phyloP scores from a whole-genome alignment of 2,329 filamentous ascomycete genomes.

The Trichoderma sp. region DNA sequence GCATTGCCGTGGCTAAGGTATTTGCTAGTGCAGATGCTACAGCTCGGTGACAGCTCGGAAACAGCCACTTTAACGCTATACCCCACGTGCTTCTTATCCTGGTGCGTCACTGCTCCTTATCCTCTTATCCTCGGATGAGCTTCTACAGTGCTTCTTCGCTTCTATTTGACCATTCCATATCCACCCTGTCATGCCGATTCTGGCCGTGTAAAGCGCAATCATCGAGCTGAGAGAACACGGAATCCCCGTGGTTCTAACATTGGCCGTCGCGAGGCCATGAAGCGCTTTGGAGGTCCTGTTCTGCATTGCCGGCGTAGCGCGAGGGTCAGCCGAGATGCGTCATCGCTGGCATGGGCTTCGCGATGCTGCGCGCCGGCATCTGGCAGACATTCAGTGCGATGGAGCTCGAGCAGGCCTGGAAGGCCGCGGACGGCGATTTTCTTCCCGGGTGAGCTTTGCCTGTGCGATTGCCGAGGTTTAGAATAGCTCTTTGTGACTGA shows the following conservation, averaged over 20 bases:
- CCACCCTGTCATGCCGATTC: background rate
- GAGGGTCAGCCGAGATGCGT: slow-evolving; percentile 12
- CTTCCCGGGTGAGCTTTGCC: slow-evolving; percentile 49
- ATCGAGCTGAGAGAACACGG: background rate
- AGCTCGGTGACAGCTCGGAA: background rate
- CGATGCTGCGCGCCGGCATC: slow-evolving; percentile 9
- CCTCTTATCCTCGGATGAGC: background rate
- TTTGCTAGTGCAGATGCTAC: background rate
- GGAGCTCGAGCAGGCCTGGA: slow-evolving; percentile 33
- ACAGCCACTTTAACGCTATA: background rate
- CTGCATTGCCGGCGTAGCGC: slow-evolving; percentile 30
- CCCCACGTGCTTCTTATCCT: slow-evolving; percentile 1
- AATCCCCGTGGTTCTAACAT: background rate
- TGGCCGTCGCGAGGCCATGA: slow-evolving; percentile 33
- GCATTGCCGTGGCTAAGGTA: background rate
- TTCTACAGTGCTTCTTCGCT: background rate
- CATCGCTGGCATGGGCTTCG: slow-evolving; percentile 14
- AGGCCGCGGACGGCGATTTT: slow-evolving; percentile 56
- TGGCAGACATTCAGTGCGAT: slow-evolving; percentile 24
- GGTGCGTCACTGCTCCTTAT: slow-evolving; percentile 14
- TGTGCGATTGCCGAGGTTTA: slow-evolving; percentile 8
- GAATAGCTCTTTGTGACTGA: slow-evolving; percentile 3
- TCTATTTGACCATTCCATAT: background rate
- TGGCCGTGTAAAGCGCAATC: slow-evolving; percentile 17
- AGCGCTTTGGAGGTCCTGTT: slow-evolving; percentile 30